Evolutionary conservation across 768 basidiomycete genomes (phyloP), one percentile per base, ranked within the genome.

Genomic region (Glaciozyma martinii): DNA sequence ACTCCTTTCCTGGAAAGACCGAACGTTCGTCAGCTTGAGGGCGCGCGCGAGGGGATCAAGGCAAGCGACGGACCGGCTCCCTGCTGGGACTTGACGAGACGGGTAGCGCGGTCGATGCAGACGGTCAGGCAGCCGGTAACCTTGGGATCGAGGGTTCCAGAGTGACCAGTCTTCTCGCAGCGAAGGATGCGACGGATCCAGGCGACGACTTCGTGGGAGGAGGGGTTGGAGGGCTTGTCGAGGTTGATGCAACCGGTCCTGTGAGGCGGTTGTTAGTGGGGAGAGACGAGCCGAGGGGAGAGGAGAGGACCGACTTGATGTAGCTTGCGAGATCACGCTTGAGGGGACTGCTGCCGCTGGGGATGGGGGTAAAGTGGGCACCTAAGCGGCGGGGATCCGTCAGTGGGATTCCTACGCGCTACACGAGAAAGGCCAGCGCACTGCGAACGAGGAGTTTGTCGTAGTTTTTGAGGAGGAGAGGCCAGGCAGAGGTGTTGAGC

Each of bases 71-170:
- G 63, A 87, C 93, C 93, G 78, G 94, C 95, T 58, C 92, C 91
- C 77, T 99, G 95, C 77, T 99, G 95, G 40, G 90, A 93, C 79
- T 99, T 99, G 37, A 99, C 95, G 40, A 99, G 81, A 72, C 95
- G 82, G 10, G 95, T 99, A 18, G 95, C 95, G 62, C 94, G 89
- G 80, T 99, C 95, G 76, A 99, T 95, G 77, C 95, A 99, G 49
- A 99, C 95, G 74, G 98, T 97, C 71, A 99, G 77, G 78, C 95
- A 99, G 19, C 95, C 95, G 59, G 95, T 99, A 71, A 99, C 95
- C 78, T 99, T 99, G 56, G 95, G 95, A 77, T 99, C 95, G 55
- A 99, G 83, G 52, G 95, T 99, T 71, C 95, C 95, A 65, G 92
- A 95, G 79, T 99, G 95, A 49, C 95, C 95, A 0, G 95, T 99